These are phyloP conservation scores for Sugiyamaella boreocaroliniensis DNA, from an alignment of 805 yeast genomes.

Conservation along the genomic window DNA sequence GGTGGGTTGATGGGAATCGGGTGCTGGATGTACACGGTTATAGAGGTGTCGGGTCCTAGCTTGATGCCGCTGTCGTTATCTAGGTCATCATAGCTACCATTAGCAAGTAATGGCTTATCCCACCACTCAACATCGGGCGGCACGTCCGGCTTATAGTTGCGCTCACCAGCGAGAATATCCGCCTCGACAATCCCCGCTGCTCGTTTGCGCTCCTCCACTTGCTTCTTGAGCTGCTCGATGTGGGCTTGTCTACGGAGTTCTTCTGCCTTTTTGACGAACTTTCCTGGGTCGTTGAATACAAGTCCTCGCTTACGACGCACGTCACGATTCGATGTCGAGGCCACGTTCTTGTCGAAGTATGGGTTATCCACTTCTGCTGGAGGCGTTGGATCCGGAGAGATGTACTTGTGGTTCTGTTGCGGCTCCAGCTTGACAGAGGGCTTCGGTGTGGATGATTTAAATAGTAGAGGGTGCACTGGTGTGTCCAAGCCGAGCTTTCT, in stretches of 20 bases:
- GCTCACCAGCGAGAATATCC: conserved; percentile 50
- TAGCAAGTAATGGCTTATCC: conserved; percentile 58
- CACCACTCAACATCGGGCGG: conserved; percentile 86
- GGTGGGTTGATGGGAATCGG: conserved; percentile 63
- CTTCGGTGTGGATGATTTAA: conserved; percentile 6
- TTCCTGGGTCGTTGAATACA: conserved; percentile 56
- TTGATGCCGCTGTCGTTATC: neutral
- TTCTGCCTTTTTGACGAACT: conserved; percentile 49
- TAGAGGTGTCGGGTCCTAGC: conserved; percentile 27
- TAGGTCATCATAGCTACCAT: conserved; percentile 28
- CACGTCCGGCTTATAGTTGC: conserved; percentile 37
- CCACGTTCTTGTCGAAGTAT: conserved; percentile 28
- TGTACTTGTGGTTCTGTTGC: conserved; percentile 2
- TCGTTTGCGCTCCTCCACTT: conserved; percentile 28
- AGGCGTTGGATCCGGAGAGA: neutral
- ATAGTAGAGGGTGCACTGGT: conserved; percentile 29
- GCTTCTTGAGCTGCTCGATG: conserved; percentile 30
- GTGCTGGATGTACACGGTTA: conserved; percentile 72
- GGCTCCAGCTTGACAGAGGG: neutral
- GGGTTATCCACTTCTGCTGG: conserved; percentile 28
- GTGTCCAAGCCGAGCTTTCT: conserved; percentile 21
- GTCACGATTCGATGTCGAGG: conserved; percentile 2
- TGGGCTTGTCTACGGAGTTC: conserved; percentile 39
- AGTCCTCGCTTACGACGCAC: conserved; percentile 33
- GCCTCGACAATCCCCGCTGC: conserved; percentile 43